A percentile compares a stretch with the other conserved stretches of the same genome.
These are phyloP conservation scores for Ceratobasidium sp. DNA, from an alignment of 1,284 basidiomycete species.

Conservation along the genomic window DNA sequence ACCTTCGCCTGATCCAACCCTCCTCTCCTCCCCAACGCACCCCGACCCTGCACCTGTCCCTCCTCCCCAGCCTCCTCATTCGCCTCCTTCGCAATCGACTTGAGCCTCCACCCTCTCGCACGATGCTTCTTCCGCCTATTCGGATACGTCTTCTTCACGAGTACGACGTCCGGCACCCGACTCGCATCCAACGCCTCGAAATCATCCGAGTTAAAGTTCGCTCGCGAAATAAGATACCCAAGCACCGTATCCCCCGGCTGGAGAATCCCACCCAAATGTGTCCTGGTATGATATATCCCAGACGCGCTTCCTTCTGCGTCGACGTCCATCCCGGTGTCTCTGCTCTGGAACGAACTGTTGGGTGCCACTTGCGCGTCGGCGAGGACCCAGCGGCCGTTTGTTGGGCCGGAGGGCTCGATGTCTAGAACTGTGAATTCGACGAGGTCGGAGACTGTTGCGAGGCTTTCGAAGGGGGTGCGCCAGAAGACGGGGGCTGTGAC, in stretches of 20 bases:
- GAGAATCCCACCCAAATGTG: slow-evolving; percentile 94
- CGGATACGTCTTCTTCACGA: slow-evolving; percentile 97
- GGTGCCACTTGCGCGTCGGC: slow-evolving; percentile 97
- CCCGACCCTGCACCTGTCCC: slow-evolving; percentile 66
- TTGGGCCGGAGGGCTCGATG: slow-evolving; percentile 83
- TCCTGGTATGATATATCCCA: slow-evolving; percentile 95
- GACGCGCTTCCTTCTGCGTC: slow-evolving; percentile 65
- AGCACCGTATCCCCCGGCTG: slow-evolving; percentile 95
- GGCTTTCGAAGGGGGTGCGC: slow-evolving; percentile 87
- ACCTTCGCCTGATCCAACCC: slow-evolving; percentile 94
- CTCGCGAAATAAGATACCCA: slow-evolving; percentile 89
- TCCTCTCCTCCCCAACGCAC: slow-evolving; percentile 90
- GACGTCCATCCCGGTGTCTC: slow-evolving; percentile 61
- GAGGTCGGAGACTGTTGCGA: slow-evolving; percentile 87
- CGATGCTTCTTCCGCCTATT: slow-evolving; percentile 93
- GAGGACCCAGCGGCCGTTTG: slow-evolving; percentile 82
- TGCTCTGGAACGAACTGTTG: slow-evolving; percentile 74
- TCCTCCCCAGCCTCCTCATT: slow-evolving; percentile 85
- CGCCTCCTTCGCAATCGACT: slow-evolving; percentile 94
- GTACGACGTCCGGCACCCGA: slow-evolving; percentile 90
- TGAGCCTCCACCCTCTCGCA: slow-evolving; percentile 88
- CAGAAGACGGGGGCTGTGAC: slow-evolving; percentile 88
- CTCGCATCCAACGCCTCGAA: slow-evolving; percentile 82
- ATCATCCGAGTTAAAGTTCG: slow-evolving; percentile 94
- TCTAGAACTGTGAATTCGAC: slow-evolving; percentile 97